Evolutionary conservation across 2,329 filamentous ascomycete genomes (phyloP), one percentile per base, ranked within the genome.

Genomic region (Stagonosporopsis cucurbitacearum): DNA sequence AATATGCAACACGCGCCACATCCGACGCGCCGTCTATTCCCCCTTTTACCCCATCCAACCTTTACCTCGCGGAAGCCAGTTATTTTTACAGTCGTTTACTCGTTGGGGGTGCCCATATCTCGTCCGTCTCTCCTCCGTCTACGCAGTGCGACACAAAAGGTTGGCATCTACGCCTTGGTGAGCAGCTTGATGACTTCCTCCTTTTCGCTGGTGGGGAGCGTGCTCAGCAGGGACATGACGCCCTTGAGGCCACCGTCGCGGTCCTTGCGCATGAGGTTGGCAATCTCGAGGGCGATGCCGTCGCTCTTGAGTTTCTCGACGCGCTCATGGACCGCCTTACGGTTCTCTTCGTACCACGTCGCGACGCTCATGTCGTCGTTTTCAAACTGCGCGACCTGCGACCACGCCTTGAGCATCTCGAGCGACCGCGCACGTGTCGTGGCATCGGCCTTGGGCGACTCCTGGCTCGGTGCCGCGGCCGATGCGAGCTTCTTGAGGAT

Each of bases 301-400:
- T 96, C 91, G 5, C 85, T 84, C 84, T 92, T 95, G 70, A 98
- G 82, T 12, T 82, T 79, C 75, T 97, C 92, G 25, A 98, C 86
- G 85, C 95, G 96, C 60, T 89, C 85, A 60, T 89, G 84, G 46
- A 99, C 87, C 36, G 81, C 80, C 82, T 94, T 91, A 73, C 91
- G 84, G 80, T 98, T 95, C 80, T 94, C 88, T 82, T 99, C 95
- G 75, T 97, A 98, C 95, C 95, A 99, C 67, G 88, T 84, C 4
- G 93, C 91, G 25, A 97, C 95, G 64, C 87, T 88, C 67, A 86
- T 86, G 75, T 99, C 95, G 60, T 91, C 87, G 56, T 83, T 84
- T 51, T 89, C 86, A 76, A 96, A 96, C 65, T 91, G 84, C 39
- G 86, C 79, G 55, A 97, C 82, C 43, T 84, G 88, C 39, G 88